Base-by-base conservation (phyloP, 192 early-diverging fungal species). In the Helicostylum pulchrum region DNA sequence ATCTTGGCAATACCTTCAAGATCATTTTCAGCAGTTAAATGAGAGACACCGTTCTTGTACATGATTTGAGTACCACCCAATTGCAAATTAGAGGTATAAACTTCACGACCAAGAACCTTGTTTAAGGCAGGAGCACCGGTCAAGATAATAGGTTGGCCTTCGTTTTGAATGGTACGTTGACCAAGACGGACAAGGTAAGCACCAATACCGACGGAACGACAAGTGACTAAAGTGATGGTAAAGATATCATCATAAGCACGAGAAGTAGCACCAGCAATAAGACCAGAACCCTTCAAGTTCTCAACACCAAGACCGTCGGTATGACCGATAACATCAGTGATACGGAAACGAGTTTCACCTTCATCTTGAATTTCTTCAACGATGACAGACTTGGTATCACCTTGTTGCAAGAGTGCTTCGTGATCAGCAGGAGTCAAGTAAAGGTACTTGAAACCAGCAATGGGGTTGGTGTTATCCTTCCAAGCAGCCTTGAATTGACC, bases 41-140 rank as follows among this genome's bases (percentile, higher is more conserved):
- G 95, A 12, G 97, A 97, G 5, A 99, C 93, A 62, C 97, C 97
- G 81, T 99, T 99, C 81, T 92, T 92, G 84, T 91, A 92, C 97
- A 99, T 99, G 78, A 99, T 97, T 78, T 96, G 94, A 23, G 95
- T 97, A 51, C 97, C 97, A 59, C 97, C 97, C 23, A 99, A 83
- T 77, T 99, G 97, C 75, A 99, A 68, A 80, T 99, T 99, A 43
- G 93, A 95, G 15, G 94, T 89, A 78, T 99, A 99, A 2, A 99
- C 97, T 68, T 99, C 94, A 54, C 95, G 89, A 59, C 97, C 97
- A 44, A 97, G 83, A 1, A 99, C 91, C 81, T 99, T 99, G 88
- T 99, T 99, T 52, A 99, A 77, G 26, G 97, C 95, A 8, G 87
- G 90, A 14, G 95, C 94, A 62, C 97, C 97, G 2, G 97, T 99